Evolutionary conservation across 2,329 filamentous ascomycete genomes (phyloP).

Genomic region (Mycogone perniciosa): DNA sequence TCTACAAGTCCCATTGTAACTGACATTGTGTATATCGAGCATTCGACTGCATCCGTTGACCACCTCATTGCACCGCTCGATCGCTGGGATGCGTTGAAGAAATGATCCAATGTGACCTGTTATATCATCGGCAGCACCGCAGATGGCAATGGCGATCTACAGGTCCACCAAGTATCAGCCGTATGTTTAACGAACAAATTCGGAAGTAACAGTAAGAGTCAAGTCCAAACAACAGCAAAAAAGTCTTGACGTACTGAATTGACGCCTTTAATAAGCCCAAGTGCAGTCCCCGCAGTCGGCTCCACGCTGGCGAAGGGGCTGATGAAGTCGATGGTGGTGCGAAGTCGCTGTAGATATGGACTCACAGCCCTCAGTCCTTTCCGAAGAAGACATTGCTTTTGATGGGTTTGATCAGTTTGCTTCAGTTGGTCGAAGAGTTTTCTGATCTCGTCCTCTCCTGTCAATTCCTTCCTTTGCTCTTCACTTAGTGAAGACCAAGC

Average conservation of each 20-base stretch:
- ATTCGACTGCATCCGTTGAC: background rate
- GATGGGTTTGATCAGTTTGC: slow-evolving; percentile 2
- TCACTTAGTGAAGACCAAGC: background rate
- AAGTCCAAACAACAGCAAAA: background rate
- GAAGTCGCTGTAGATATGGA: slow-evolving; percentile 5
- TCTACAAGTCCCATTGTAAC: background rate
- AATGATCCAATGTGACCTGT: slow-evolving; percentile 4
- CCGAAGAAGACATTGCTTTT: slow-evolving; percentile 3
- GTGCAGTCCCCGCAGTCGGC: slow-evolving; percentile 3
- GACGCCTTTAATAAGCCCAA: slow-evolving; percentile 6
- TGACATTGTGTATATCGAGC: slow-evolving; percentile 3
- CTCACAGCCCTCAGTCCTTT: slow-evolving; percentile 1
- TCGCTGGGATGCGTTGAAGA: slow-evolving; percentile 2
- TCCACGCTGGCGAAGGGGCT: slow-evolving; percentile 7
- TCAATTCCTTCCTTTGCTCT: background rate
- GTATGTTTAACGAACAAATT: background rate
- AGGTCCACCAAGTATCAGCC: too few relatives aligned
- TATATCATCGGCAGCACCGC: slow-evolving; percentile 8
- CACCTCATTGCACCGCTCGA: slow-evolving; percentile 6
- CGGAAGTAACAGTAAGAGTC: background rate
- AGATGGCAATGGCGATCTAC: slow-evolving; percentile 8
- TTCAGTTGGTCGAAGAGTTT: background rate
- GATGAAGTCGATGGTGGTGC: slow-evolving; percentile 1
- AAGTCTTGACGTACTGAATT: background rate
- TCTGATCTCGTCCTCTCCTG: background rate